Evolutionary conservation across 345 rosid genomes (phyloP), one percentile per base, ranked within the genome.

Genomic region (Raphanus sativus): DNA sequence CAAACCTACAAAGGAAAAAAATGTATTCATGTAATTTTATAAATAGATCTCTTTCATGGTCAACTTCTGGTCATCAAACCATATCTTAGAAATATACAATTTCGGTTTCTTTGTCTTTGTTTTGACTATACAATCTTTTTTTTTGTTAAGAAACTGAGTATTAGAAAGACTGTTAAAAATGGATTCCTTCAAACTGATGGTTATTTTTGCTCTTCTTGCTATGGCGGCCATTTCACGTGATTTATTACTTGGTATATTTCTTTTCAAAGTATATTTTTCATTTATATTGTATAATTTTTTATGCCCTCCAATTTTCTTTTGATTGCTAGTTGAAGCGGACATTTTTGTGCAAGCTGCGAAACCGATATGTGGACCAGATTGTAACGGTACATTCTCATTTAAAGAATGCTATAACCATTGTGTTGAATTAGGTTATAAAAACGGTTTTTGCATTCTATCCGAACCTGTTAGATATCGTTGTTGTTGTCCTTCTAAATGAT

Each of bases 111-210:
- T 40, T 40, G 48, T 10, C 10, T 40, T 40, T 38, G 3, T 40
- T 40, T 40, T 40, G 48, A 40, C 48, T 40, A 71, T 62, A 42
- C 17, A 40, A 40, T 58, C 17, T 38, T 61, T 30, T 61, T 30
- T n/a, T 21, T 70, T 70, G 11, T 59, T 36, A 25, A 59, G 61
- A 33, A 62, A 62, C 24, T 15, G 10, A 13, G 17, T 62, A n/a
- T 8, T 32, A n/a, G 66, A 62, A 30, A 15, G 45, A 32, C 45
- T 55, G 17, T 26, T 69, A 11, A 16, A 69, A 68, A 73, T 73
- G 70, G 11, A 33, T 63, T 63, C 34, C 33, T 62, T 68, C 32
- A 32, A 33, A 63, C 2, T 73, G 69, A 11, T 73, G 15, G 38
- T 34, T 50, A 25, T 15, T 34, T 50, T 34, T 28, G 33, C 48